phyloP scores from a whole-genome alignment of 371 early-diverging fungal genomes.

The Mucor lusitanicus region DNA sequence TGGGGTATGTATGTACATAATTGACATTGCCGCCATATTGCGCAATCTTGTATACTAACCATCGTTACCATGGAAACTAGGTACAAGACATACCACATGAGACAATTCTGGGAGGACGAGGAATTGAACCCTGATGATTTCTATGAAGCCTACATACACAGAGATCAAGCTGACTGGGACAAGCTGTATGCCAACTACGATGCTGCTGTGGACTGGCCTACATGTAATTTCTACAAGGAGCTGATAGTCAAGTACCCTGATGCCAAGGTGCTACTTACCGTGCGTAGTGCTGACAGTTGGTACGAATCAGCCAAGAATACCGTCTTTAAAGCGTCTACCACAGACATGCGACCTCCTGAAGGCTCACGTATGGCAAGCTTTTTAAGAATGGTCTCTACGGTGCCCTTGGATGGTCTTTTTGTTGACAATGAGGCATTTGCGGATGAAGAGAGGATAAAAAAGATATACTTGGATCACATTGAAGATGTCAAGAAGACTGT shows the following conservation, averaged over 20 bases:
- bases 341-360: neutral
- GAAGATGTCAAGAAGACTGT: constrained; percentile 30
- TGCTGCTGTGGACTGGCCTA: constrained; percentile 45
- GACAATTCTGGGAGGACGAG: constrained; percentile 6
- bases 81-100: constrained; percentile 26
- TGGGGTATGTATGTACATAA: constrained; percentile 33
- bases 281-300: constrained; percentile 37
- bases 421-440: constrained; percentile 10
- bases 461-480: constrained; percentile 23
- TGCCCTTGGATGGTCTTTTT: constrained; percentile 22
- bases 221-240: constrained; percentile 28
- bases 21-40: neutral
- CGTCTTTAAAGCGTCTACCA: neutral
- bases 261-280: constrained; percentile 40
- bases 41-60: neutral
- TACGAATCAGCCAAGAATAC: constrained; percentile 33
- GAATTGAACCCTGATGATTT: constrained; percentile 15
- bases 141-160: constrained; percentile 18
- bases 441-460: constrained; percentile 22
- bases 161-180: constrained; percentile 35
- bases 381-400: neutral
- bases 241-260: constrained; percentile 31
- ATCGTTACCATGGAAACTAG: neutral
- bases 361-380: neutral
- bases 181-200: constrained; percentile 22